phyloP scores from a whole-genome alignment of 306 rosid species.

The Prunus padus region DNA sequence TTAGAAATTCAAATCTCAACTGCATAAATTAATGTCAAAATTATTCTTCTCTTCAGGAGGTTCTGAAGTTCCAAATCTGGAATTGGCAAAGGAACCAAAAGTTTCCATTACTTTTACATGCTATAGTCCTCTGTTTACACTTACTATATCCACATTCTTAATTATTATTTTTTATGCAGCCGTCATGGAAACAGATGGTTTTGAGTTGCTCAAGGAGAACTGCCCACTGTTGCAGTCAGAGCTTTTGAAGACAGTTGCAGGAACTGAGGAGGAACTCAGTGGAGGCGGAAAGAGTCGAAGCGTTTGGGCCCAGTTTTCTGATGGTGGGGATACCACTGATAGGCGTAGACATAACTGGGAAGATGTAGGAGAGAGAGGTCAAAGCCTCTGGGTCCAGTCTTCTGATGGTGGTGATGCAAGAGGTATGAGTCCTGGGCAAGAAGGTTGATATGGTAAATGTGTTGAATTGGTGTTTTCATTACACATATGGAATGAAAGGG shows the following conservation, averaged over 20 bases:
- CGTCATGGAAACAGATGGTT: conserved; percentile 97
- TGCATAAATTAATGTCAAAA: background rate
- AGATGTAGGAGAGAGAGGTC: conserved; percentile 67
- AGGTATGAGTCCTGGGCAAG: conserved; percentile 68
- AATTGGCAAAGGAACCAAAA: conserved; percentile 21
- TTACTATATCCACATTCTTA: conserved; percentile 1
- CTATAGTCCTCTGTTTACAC: conserved; percentile 10
- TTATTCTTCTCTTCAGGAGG: background rate
- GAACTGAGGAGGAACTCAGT: conserved; percentile 81
- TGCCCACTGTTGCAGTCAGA: conserved; percentile 92
- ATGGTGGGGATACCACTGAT: conserved; percentile 86
- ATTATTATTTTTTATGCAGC: conserved; percentile 48
- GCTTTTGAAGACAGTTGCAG: conserved; percentile 89
- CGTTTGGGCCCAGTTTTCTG: conserved; percentile 94
- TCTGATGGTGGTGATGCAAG: conserved; percentile 71
- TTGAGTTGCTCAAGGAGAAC: conserved; percentile 83
- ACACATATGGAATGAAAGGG: conserved; percentile 7
- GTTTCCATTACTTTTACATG: conserved; percentile 4
- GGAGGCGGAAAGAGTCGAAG: conserved; percentile 86
- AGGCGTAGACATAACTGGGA: conserved; percentile 80
- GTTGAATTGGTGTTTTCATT: background rate
- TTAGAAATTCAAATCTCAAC: background rate
- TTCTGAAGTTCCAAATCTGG: background rate
- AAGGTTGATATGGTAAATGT: conserved; percentile 37
- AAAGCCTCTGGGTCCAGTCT: conserved; percentile 70